phyloP scores from a whole-genome alignment of 2,329 filamentous ascomycete species.

The Talaromyces verruculosus region DNA sequence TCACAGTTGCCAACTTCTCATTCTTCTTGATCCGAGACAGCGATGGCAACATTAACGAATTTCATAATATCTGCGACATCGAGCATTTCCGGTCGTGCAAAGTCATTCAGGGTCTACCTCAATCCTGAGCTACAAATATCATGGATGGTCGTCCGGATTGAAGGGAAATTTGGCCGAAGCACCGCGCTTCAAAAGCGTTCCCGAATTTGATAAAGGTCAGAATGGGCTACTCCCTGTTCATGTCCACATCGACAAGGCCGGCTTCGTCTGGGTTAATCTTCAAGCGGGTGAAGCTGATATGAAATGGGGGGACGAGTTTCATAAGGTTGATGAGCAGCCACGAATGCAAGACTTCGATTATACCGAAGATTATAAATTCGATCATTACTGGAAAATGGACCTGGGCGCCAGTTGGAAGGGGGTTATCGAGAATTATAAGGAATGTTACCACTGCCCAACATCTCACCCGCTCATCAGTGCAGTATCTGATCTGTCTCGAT shows the following conservation, averaged over 20 bases:
- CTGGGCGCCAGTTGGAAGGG: constrained; percentile 62
- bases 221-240: constrained; percentile 58
- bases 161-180: constrained; percentile 58
- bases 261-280: constrained; percentile 62
- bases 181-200: constrained; percentile 56
- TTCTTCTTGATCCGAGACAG: constrained; percentile 56
- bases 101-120: constrained; percentile 49
- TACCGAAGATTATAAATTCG: constrained; percentile 54
- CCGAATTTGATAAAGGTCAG: constrained; percentile 55
- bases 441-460: constrained; percentile 35
- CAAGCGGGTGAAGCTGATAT: constrained; percentile 51
- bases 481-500: constrained; percentile 56
- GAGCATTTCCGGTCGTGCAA: constrained; percentile 58
- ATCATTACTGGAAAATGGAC: constrained; percentile 59
- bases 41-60: constrained; percentile 55
- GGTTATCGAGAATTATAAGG: constrained; percentile 64
- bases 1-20: constrained; percentile 57
- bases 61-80: constrained; percentile 63
- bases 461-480: constrained; percentile 23
- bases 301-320: constrained; percentile 55
- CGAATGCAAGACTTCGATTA: constrained; percentile 51
- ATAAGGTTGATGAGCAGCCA: constrained; percentile 48
- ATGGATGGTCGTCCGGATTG: constrained; percentile 61
- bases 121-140: constrained; percentile 60
- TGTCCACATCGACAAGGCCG: constrained; percentile 53